Conservation (phyloP, 345 rosid species). For the Adansonia digitata region DNA sequence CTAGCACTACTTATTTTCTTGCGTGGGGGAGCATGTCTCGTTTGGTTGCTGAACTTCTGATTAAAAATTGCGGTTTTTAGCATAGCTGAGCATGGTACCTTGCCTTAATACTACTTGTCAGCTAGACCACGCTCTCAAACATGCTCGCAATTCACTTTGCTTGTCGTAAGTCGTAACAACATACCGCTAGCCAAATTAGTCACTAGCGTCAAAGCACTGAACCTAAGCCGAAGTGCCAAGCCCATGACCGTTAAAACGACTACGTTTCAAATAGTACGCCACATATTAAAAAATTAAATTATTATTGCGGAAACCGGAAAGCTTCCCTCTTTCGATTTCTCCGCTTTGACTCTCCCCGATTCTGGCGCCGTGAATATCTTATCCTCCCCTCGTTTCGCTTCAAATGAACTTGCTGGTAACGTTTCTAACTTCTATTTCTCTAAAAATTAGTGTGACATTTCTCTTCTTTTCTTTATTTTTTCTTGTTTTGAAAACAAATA, state of each 20-base stretch:
- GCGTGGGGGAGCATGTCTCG: too few species aligned
- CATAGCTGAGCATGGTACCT: too few species aligned
- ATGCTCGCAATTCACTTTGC: neutral
- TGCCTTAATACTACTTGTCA: too few species aligned
- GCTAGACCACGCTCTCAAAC: neutral
- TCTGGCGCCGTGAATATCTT: neutral
- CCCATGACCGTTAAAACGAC: neutral
- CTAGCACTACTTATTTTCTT: too few species aligned
- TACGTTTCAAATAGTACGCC: neutral
- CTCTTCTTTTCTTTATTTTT: neutral
- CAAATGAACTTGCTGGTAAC: conserved; percentile 28
- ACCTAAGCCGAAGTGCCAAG: neutral
- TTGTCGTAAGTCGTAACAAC: too few species aligned
- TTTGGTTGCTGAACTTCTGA: too few species aligned
- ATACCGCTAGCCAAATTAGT: neutral
- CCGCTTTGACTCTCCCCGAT: neutral
- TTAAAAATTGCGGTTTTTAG: too few species aligned
- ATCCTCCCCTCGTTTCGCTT: neutral
- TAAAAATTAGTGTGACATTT: neutral
- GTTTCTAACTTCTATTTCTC: neutral
- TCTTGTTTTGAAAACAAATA: neutral
- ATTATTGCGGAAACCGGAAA: neutral
- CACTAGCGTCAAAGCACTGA: neutral
- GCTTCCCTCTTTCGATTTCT: neutral
- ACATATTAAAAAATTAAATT: too few species aligned